Evolutionary conservation across 2,329 filamentous ascomycete species (phyloP), one percentile per base, ranked within the genome.

Genomic region (Lecanosticta acicola): DNA sequence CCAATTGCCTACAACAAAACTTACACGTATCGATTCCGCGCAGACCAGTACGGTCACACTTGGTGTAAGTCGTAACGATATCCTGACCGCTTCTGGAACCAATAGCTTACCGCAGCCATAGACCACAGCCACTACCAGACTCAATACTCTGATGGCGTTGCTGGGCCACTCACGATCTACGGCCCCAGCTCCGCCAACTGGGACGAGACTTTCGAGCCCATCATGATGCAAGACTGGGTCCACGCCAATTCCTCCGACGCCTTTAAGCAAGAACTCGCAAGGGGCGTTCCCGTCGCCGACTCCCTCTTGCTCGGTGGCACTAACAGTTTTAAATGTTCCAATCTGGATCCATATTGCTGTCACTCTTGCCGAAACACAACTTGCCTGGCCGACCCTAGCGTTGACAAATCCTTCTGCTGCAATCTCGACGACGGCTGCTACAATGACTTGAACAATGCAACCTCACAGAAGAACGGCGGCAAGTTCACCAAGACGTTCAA

Each of bases 1-100:
- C 83, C 84, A 1, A 80, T 87, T 48, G 70, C 81, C 3, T 81
- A 81, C 0, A 77, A 76, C 19, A 56, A 68, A n/a, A 66, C 60
- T 3, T 63, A 67, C 45, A 71, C 66, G 3, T 73, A 73, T 54
- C 65, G 54, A n/a, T 67, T 64, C 53, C 52, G 50, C 18, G 64
- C 63, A 9, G 58, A 59, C 11, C 54, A 53, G 24, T 64, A 66
- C 46, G 60, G 66, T 0, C 56, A 56, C 3, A 62, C 62, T 0
- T 52, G 52, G 50, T 55, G 46, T 19, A 42, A 51, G 19, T 71
- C 69, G 67, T 71, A 13, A 35, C 9, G 8, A 36, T 9, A 11
- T 39, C 11, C 37, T 20, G 4, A 3, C 16, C 18, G 16, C 19
- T 17, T 5, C 33, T 55, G 46, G 14, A 42, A 51, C 16, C 71